A percentile compares a stretch with the other conserved stretches of the same genome.
Evolutionary conservation across 2,329 filamentous ascomycete species (phyloP).

Genomic region (Cladosporium oxysporum): DNA sequence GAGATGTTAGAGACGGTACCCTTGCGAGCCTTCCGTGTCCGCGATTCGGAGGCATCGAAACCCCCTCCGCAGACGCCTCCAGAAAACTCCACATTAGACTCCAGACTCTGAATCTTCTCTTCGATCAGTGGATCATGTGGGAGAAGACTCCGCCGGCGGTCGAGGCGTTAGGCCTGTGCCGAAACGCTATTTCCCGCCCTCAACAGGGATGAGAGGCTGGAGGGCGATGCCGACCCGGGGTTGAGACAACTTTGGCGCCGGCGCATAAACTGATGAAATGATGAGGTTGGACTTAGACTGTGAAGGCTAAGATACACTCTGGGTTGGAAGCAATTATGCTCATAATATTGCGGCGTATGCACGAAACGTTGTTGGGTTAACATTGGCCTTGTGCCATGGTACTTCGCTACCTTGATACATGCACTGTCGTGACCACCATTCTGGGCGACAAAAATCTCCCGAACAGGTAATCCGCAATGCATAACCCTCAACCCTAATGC

Average conservation of each 20-base stretch:
- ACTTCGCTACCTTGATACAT: background rate
- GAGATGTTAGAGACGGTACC: background rate
- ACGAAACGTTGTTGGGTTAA: background rate
- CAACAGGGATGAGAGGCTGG: background rate
- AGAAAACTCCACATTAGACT: slow-evolving; percentile 11
- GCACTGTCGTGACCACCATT: background rate
- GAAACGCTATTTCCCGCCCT: background rate
- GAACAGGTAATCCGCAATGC: background rate
- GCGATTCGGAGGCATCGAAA: background rate
- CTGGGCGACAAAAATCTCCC: background rate
- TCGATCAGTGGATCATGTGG: slow-evolving; percentile 8
- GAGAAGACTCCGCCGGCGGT: background rate
- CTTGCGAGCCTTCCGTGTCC: background rate
- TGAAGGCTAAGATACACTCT: background rate
- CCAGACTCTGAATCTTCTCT: slow-evolving; percentile 5
- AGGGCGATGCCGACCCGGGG: background rate
- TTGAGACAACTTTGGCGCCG: background rate
- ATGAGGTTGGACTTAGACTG: background rate
- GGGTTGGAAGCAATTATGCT: background rate
- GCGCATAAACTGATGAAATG: background rate
- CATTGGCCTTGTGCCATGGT: background rate
- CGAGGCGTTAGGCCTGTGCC: background rate
- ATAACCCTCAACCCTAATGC: background rate
- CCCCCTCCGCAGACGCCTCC: slow-evolving; percentile 2
- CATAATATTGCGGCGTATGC: background rate